Evolutionary conservation across 164 flowering plant genomes (phyloP).

Genomic region (Magnolia sinica): DNA sequence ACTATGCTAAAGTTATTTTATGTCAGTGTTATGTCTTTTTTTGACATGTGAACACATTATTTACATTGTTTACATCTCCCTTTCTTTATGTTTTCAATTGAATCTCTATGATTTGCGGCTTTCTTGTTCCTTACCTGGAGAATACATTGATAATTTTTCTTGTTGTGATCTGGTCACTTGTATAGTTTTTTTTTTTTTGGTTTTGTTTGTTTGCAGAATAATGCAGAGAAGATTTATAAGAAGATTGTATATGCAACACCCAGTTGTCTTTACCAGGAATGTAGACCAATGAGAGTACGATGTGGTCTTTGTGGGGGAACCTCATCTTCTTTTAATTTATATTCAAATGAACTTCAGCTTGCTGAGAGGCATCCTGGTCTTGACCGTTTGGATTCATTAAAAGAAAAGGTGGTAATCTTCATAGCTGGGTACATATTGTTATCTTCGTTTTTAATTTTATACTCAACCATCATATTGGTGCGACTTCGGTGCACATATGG

Average conservation of each 20-base stretch:
- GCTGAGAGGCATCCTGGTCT: conserved; percentile 21
- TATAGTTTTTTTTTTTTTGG: neutral
- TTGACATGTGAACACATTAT: neutral
- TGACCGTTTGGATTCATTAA: conserved; percentile 23
- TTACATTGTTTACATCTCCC: neutral
- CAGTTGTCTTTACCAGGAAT: conserved; percentile 21
- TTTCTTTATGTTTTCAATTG: neutral
- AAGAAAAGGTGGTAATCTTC: conserved; percentile 38
- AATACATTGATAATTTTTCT: neutral
- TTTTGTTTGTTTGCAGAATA: conserved; percentile 38
- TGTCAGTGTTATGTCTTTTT: neutral
- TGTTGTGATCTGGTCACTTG: neutral
- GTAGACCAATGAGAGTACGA: conserved; percentile 28
- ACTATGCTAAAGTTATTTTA: neutral
- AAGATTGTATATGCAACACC: conserved; percentile 25
- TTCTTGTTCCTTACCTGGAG: neutral
- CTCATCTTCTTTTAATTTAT: conserved; percentile 44
- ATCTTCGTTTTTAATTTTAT: too few species aligned
- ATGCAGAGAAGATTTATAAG: conserved; percentile 59
- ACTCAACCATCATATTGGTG: neutral
- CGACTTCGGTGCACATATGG: neutral
- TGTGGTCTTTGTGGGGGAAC: conserved; percentile 58
- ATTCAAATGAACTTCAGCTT: conserved; percentile 32
- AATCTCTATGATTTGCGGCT: neutral
- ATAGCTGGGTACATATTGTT: neutral